Conservation (phyloP, 2,329 filamentous ascomycete species). For the Ophiostoma sp. region DNA sequence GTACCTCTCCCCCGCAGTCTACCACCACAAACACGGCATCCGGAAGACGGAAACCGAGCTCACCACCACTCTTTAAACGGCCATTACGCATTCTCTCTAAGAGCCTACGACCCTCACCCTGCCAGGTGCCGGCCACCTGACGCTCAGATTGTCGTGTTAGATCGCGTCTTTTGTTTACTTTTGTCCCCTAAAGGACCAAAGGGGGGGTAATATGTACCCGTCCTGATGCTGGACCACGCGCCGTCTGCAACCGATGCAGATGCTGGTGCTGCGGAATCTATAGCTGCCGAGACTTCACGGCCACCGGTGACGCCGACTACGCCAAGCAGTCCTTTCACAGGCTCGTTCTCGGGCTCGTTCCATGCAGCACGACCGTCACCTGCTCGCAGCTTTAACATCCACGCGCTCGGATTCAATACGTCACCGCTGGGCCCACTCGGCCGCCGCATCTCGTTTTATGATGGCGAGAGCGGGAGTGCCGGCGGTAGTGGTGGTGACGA, state of each 20-base stretch:
- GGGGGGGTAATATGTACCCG: conserved; percentile 20
- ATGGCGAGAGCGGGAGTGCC: conserved; percentile 17
- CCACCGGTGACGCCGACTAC: conserved; percentile 25
- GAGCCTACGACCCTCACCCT: not conserved
- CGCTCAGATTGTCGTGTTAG: not conserved
- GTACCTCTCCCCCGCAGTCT: not conserved
- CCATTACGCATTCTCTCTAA: not conserved
- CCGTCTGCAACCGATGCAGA: conserved; percentile 16
- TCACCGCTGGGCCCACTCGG: conserved; percentile 38
- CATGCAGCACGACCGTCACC: not conserved
- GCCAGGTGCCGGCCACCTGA: not conserved
- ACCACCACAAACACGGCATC: not conserved
- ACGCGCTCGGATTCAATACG: conserved; percentile 34
- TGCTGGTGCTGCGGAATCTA: not conserved
- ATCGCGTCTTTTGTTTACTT: not conserved
- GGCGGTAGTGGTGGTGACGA: not conserved
- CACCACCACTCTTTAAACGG: not conserved
- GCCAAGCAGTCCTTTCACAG: conserved; percentile 29
- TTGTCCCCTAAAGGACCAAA: not conserved
- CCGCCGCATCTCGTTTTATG: conserved; percentile 35
- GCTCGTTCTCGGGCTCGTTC: conserved; percentile 23
- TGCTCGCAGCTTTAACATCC: conserved; percentile 34
- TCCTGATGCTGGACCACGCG: conserved; percentile 26
- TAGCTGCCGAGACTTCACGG: not conserved
- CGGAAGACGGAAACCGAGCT: conserved; percentile 14